Base-by-base conservation (phyloP, 2,329 filamentous ascomycete genomes). In the Calonectria leucothoes region DNA sequence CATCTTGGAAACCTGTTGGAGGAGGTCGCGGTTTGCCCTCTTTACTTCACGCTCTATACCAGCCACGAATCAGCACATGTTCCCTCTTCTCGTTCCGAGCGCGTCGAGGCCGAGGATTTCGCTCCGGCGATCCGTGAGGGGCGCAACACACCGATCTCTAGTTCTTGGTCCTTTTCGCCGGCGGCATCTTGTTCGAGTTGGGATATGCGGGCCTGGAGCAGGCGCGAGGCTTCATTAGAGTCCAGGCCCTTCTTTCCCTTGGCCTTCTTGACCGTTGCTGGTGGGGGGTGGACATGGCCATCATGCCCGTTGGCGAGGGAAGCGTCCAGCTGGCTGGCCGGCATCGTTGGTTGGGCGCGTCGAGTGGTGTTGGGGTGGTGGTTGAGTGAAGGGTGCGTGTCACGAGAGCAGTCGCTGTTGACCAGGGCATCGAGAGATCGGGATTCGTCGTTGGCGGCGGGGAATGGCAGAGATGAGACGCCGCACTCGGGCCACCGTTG, bases 131-230 rank as follows among this genome's bases (percentile, higher is more conserved):
- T 69, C 63, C 70, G 72, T 52, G 74, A 69, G 77, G 72, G 74
- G 66, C 76, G 70, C 57, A 70, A 82, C 92, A 83, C 88, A 98
- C 95, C 95, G 83, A 99, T 98, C 88, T 98, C 97, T 74, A 94
- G 92, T 86, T 98, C 96, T 85, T 98, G 95, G 79, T 98, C 96
- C 85, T 97, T 98, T 83, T 98, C 96, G 73, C 95, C 95, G 14
- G 95, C 95, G 64, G 94, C 94, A 88, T 98, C 96, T 75, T 95
- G 94, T 85, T 99, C 97, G 72, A 99, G 88, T 86, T 98, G 97
- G 27, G 95, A 96, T 82, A 99, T 98, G 82, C 97, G 95, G 75
- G 96, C 95, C 75, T 96, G 94, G 66, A 99, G 91, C 76, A 98
- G 90, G 85, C 98, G 97, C 74, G 95, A 95, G 59, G 96, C 95